These are phyloP conservation scores for Calonectria pteridis DNA, from an alignment of 2,329 filamentous ascomycete genomes.

Conservation along the genomic window DNA sequence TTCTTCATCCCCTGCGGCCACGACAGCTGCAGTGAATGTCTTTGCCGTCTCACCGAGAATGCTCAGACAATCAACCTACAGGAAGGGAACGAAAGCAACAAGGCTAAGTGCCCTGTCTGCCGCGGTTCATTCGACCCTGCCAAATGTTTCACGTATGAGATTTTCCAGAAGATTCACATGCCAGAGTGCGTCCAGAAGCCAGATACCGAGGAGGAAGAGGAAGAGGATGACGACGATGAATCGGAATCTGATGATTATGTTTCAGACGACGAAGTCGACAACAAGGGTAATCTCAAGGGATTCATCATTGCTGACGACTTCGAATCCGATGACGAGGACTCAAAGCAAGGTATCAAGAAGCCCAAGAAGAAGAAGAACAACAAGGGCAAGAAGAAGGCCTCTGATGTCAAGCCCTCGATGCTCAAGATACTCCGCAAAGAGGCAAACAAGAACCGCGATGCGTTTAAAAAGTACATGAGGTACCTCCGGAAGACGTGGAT, in stretches of 20 bases:
- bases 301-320: constrained; percentile 64
- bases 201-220: constrained; percentile 49
- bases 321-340: constrained; percentile 48
- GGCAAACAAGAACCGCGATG: constrained; percentile 71
- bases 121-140: constrained; percentile 74
- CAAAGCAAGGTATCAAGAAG: constrained; percentile 34
- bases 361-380: constrained; percentile 35
- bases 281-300: constrained; percentile 59
- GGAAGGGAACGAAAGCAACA: constrained; percentile 69
- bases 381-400: constrained; percentile 56
- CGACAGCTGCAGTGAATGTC: constrained; percentile 81
- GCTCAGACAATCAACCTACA: constrained; percentile 65
- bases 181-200: constrained; percentile 62
- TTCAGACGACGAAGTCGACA: constrained; percentile 50
- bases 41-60: constrained; percentile 75
- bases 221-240: constrained; percentile 48
- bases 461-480: constrained; percentile 76
- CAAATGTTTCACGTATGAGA: constrained; percentile 78
- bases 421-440: constrained; percentile 76
- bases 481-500: constrained; percentile 78
- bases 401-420: constrained; percentile 63
- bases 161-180: constrained; percentile 81
- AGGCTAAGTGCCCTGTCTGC: constrained; percentile 81
- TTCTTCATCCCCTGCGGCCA: constrained; percentile 90
- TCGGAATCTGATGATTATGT: constrained; percentile 46